Base-by-base conservation (phyloP, 495 filamentous ascomycete species). In the Penicillium soppii region DNA sequence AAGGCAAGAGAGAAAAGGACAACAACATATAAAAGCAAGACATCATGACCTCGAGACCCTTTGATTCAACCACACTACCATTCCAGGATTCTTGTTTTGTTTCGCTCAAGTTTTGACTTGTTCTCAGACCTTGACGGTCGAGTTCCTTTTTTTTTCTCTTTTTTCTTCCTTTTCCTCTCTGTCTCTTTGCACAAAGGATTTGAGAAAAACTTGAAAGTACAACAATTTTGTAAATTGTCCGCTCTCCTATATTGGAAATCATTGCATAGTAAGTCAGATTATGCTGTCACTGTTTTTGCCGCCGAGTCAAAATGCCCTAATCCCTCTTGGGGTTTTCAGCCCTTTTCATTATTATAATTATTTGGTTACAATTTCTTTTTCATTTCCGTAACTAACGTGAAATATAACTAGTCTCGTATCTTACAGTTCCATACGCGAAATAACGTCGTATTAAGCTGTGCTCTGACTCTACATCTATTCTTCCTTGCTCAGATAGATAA, bases 321-420 rank as follows among this genome's bases (percentile, higher is more conserved):
- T 12, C 29, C 29, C 29, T 12, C 13, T 32, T 12, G 13, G 29
- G 7, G 5, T 12, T 7, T 12, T 12, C 29, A 12, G 4, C 10
- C 10, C 29, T 32, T 32, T 45, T 45, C 25, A 16, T 7, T n/a
- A n/a, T n/a, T n/a, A n/a, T n/a, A n/a, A n/a, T n/a, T n/a, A n/a
- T n/a, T n/a, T n/a, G n/a, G n/a, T n/a, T n/a, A n/a, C n/a, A n/a
- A n/a, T 32, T 32, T 27, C 4, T 27, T 27, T 9, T 27, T 9
- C 25, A 9, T 12, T 32, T 32, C 25, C 27, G 42, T 45, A 45
- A 45, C 42, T 45, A n/a, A 45, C 42, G n/a, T 45, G 42, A 45
- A 45, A 45, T 45, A 29, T 45, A 32, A 45, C 42, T 20, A 45
- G 42, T 6, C 15, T 15, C 12, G 42, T 45, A 30, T 45, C 16